These are phyloP conservation scores for Suillus variegatus DNA, from an alignment of 768 basidiomycete genomes.

Conservation along the genomic window DNA sequence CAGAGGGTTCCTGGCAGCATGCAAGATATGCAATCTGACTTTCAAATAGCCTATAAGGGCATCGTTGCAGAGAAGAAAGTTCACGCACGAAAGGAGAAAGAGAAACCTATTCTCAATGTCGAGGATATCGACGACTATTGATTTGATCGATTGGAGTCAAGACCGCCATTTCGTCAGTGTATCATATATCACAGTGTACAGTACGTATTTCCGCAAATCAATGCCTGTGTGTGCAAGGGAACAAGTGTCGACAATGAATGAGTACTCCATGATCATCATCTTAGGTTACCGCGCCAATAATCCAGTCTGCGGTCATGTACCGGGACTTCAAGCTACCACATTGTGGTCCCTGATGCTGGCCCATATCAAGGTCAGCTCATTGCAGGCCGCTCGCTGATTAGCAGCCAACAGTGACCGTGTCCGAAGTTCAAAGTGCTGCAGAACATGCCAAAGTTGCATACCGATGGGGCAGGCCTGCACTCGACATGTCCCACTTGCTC, in stretches of 20 bases:
- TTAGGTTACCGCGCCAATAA: no score
- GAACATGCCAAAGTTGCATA: no score
- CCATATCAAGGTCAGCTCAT: neutral
- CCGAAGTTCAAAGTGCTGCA: no score
- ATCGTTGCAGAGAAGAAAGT: slow-evolving; percentile 27
- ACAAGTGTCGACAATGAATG: neutral
- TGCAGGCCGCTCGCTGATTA: neutral
- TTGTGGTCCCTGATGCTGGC: neutral
- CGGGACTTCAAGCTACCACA: neutral
- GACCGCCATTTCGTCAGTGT: neutral
- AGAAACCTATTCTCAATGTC: slow-evolving; percentile 25
- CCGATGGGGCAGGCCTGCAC: no score
- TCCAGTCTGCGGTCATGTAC: no score
- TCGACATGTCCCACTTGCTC: no score
- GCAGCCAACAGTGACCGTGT: neutral
- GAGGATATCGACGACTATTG: slow-evolving; percentile 22
- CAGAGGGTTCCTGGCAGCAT: slow-evolving; percentile 21
- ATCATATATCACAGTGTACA: neutral
- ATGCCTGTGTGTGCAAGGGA: neutral
- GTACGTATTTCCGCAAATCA: neutral
- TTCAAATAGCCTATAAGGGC: slow-evolving; percentile 34
- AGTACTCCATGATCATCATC: no score
- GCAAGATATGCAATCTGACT: slow-evolving; percentile 24
- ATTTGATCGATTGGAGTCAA: neutral
- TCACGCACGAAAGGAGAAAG: slow-evolving; percentile 1